Evolutionary conservation across 441 rosid genomes (phyloP).

Genomic region (Gossypium lobatum): DNA sequence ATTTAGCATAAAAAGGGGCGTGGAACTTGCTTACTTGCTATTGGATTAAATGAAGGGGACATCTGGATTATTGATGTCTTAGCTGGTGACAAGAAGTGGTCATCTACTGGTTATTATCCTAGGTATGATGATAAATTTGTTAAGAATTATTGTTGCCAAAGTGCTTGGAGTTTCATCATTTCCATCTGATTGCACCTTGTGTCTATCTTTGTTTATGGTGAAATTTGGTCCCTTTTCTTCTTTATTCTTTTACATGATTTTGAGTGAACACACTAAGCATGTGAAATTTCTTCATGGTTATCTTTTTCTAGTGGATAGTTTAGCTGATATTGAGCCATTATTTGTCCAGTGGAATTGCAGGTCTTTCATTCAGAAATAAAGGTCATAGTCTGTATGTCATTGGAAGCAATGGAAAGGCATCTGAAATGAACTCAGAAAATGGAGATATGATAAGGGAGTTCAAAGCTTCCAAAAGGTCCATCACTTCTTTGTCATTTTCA

Average conservation of each 20-base stretch:
- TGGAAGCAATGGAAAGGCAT: constrained; percentile 31
- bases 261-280: not conserved
- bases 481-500: constrained; percentile 33
- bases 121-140: constrained; percentile 27
- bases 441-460: constrained; percentile 32
- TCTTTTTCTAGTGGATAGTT: constrained; percentile 6
- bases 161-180: not conserved
- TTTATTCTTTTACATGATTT: not conserved
- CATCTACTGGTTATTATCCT: constrained; percentile 21
- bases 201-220: not conserved
- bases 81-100: constrained; percentile 36
- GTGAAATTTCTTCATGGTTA: not conserved
- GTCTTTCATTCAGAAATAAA: constrained; percentile 33
- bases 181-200: not conserved
- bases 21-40: constrained; percentile 28
- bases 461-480: constrained; percentile 31
- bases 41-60: constrained; percentile 42
- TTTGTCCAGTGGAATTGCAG: constrained; percentile 35
- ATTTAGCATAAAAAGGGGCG: constrained; percentile 22
- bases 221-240: not conserved
- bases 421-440: constrained; percentile 30
- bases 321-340: not conserved
- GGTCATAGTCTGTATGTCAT: constrained; percentile 26
- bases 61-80: constrained; percentile 30
- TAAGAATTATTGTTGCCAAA: not conserved